Conservation (phyloP, 148 eudicot species). For the Camellia japonica region DNA sequence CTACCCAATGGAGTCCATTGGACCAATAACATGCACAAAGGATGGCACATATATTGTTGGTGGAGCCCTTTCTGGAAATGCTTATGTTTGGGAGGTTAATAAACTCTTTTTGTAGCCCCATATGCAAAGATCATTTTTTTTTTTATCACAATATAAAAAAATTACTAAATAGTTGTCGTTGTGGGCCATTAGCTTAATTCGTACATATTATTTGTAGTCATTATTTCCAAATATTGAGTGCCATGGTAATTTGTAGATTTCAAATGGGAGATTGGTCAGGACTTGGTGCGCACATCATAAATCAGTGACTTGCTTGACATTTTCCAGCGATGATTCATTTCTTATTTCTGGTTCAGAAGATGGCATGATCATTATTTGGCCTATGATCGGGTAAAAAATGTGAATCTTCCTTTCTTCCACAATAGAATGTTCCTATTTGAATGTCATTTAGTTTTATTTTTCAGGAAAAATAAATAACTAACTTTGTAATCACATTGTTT, state of each 20-base stretch:
- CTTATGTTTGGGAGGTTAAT: constrained; percentile 25
- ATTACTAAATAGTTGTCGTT: neutral
- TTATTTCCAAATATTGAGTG: neutral
- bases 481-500: neutral
- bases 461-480: neutral
- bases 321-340: constrained; percentile 23
- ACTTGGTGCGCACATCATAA: constrained; percentile 21
- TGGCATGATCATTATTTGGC: constrained; percentile 23
- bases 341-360: constrained; percentile 28
- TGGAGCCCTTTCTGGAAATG: constrained; percentile 27
- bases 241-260: constrained; percentile 9
- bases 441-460: neutral
- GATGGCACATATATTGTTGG: constrained; percentile 28
- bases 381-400: constrained; percentile 15
- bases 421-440: neutral
- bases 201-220: neutral
- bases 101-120: neutral
- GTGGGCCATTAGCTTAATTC: neutral
- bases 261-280: constrained; percentile 20
- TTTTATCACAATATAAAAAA: neutral
- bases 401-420: neutral
- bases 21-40: constrained; percentile 21
- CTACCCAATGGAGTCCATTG: constrained; percentile 24
- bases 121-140: too few species aligned
- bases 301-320: constrained; percentile 19